Percentiles rank a stretch among this genome's conserved stretches.
These are phyloP conservation scores for Tricholoma bakamatsutake DNA, from an alignment of 768 basidiomycete genomes.

Conservation along the genomic window DNA sequence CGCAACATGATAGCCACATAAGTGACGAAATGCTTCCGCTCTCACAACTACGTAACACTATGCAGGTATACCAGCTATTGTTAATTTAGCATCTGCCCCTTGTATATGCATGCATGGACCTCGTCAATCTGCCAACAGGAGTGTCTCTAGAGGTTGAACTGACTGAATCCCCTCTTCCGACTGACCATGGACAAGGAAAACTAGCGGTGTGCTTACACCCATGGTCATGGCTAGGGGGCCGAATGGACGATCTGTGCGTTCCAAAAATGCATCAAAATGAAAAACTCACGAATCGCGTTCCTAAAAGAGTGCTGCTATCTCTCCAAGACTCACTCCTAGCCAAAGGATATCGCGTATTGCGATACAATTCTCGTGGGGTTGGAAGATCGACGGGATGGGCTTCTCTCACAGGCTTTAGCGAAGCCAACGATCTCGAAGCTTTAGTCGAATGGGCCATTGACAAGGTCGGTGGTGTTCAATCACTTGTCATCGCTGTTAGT, in stretches of 20 bases:
- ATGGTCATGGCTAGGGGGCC: constrained; percentile 82
- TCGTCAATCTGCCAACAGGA: constrained; percentile 15
- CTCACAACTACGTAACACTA: too few species aligned
- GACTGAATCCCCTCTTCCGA: constrained; percentile 19
- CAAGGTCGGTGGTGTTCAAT: constrained; percentile 34
- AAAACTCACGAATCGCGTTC: not conserved
- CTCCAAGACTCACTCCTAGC: constrained; percentile 37
- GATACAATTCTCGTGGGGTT: constrained; percentile 76
- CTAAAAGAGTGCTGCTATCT: constrained; percentile 37
- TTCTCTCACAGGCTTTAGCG: constrained; percentile 65
- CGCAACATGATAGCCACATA: too few species aligned
- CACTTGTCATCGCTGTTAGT: constrained; percentile 58
- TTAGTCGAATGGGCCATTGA: constrained; percentile 51
- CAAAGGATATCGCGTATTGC: constrained; percentile 51
- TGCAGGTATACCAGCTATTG: too few species aligned
- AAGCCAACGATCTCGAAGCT: constrained; percentile 64
- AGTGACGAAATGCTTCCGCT: too few species aligned
- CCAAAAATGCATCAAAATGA: not conserved
- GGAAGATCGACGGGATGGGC: constrained; percentile 69
- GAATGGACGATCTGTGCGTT: constrained; percentile 71
- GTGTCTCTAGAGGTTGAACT: constrained; percentile 35
- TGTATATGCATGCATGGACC: constrained; percentile 2
- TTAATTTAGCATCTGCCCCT: too few species aligned
- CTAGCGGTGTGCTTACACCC: constrained; percentile 75
- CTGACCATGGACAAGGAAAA: constrained; percentile 25